phyloP scores from a whole-genome alignment of 805 yeast genomes.

The Zygoascus bituminiphila region DNA sequence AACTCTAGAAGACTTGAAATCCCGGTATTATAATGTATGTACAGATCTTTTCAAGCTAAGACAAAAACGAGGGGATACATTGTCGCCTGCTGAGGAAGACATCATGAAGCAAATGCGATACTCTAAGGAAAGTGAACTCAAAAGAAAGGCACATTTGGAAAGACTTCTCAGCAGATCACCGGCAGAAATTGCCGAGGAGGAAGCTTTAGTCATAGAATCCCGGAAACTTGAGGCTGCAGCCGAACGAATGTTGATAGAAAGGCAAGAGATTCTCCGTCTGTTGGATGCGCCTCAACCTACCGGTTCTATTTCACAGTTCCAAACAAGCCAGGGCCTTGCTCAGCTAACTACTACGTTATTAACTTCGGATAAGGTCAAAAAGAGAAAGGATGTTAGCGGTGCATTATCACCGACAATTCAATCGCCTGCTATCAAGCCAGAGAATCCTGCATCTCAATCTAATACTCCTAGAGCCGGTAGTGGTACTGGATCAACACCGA shows the following conservation, averaged over 20 bases:
- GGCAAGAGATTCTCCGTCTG: conserved; percentile 67
- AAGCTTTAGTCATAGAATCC: conserved; percentile 86
- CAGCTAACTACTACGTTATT: conserved; percentile 76
- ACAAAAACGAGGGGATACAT: conserved; percentile 32
- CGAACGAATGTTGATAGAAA: conserved; percentile 74
- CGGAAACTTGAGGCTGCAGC: conserved; percentile 88
- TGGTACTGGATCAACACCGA: conserved; percentile 2
- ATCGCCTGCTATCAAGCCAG: conserved; percentile 7
- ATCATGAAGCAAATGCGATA: conserved; percentile 59
- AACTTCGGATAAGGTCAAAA: conserved; percentile 53
- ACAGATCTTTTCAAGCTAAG: conserved; percentile 42
- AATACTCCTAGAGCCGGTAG: conserved; percentile 12
- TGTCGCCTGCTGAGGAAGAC: conserved; percentile 38
- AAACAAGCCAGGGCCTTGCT: conserved; percentile 81
- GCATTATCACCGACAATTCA: conserved; percentile 25
- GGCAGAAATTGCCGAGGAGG: conserved; percentile 97
- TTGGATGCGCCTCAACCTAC: conserved; percentile 76
- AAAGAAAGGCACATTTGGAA: conserved; percentile 72
- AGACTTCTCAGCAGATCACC: conserved; percentile 77
- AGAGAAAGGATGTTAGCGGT: conserved; percentile 25
- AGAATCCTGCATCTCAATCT: background rate
- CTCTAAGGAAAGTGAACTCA: conserved; percentile 62
- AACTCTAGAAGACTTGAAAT: conserved; percentile 72
- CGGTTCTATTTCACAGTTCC: conserved; percentile 66
- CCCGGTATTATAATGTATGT: conserved; percentile 66